Evolutionary conservation across 2,329 filamentous ascomycete species (phyloP), one percentile per base, ranked within the genome.

Genomic region (Eutypella sp.): DNA sequence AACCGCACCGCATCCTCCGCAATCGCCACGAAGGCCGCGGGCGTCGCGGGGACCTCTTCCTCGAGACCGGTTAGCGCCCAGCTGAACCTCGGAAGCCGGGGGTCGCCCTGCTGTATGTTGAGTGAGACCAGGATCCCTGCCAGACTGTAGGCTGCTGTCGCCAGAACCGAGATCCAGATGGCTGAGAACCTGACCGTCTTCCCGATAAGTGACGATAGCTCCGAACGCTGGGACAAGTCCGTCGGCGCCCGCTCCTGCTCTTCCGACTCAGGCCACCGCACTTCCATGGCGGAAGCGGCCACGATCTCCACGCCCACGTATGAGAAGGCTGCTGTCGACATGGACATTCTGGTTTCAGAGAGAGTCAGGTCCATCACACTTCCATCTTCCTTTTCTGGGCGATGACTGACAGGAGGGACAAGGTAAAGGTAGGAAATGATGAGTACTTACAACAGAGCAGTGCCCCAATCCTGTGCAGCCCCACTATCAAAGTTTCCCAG

Each of bases 241-340:
- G 47, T 47, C 19, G 45, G 37, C 18, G 37, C 36, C 31, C 48
- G 47, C 43, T 40, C 36, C 31, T 47, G 47, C 43, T 40, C 46
- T 37, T 49, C 37, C 23, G 43, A 25, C 39, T 52, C 50, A 4
- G 59, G 55, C 52, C 57, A 58, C 13, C 55, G 50, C 3, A 62
- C 61, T 47, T 66, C 63, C 2, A 65, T 49, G 5, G 63, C 60
- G 10, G 57, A 60, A 0, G 62, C 62, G 2, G 62, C 61, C 1
- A 62, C 57, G 37, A 61, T 56, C 41, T 66, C 63, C 31, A 66
- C 57, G 1, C 62, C 62, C 18, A 65, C 58, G 47, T 61, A 66
- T 18, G 63, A 56, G 40, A 61, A 67, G 3, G 59, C 56, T 20
- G 63, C 60, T 7, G 62, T 60, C 8, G 59, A 62, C 8, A 62